phyloP scores from a whole-genome alignment of 2,329 filamentous ascomycete genomes.

The Botrytis squamosa region DNA sequence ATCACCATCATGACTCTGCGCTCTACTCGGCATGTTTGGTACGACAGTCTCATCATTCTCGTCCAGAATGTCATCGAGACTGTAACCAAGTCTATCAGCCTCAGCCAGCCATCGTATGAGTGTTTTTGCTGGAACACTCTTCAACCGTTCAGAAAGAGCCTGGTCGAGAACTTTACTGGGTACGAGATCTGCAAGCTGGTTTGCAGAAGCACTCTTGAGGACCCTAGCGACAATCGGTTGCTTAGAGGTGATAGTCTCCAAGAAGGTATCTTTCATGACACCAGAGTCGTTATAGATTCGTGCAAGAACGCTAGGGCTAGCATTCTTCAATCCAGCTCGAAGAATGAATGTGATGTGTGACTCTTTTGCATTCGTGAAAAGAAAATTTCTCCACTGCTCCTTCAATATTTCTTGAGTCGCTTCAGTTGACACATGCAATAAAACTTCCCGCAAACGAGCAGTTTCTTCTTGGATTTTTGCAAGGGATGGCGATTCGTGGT shows the following conservation, averaged over 20 bases:
- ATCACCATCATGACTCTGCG: constrained; percentile 6
- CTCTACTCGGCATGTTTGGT: constrained; percentile 18
- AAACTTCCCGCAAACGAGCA: constrained; percentile 26
- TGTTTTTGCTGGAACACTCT: constrained; percentile 28
- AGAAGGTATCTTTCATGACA: constrained; percentile 27
- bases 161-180: constrained; percentile 30
- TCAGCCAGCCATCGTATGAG: constrained; percentile 34
- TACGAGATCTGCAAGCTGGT: constrained; percentile 26
- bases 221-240: constrained; percentile 26
- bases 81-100: constrained; percentile 34
- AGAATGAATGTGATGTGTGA: constrained; percentile 34
- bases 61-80: constrained; percentile 33
- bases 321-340: constrained; percentile 34
- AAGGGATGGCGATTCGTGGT: background rate
- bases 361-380: constrained; percentile 31
- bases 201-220: constrained; percentile 23
- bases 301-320: constrained; percentile 26
- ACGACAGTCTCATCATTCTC: constrained; percentile 32
- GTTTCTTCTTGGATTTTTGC: constrained; percentile 27
- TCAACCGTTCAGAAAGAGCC: constrained; percentile 26
- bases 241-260: constrained; percentile 24
- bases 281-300: constrained; percentile 30
- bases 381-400: constrained; percentile 29
- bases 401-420: constrained; percentile 30
- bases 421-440: constrained; percentile 28